Conservation (phyloP, 2,329 filamentous ascomycete species). For the Phaeosphaeria sp. region DNA sequence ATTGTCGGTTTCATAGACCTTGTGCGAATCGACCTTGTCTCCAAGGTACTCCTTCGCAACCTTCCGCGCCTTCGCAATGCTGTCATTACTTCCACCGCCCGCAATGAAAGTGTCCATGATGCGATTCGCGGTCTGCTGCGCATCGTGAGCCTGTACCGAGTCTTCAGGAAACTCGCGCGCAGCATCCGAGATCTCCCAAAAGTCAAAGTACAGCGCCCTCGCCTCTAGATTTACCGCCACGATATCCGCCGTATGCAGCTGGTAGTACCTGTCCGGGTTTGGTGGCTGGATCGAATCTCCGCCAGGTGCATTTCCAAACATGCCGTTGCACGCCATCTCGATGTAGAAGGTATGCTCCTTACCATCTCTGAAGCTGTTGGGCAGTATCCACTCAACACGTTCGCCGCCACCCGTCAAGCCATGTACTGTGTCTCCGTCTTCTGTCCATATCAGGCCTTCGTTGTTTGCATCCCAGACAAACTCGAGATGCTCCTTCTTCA, state of each 20-base stretch:
- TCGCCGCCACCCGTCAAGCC: constrained; percentile 91
- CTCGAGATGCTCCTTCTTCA: constrained; percentile 82
- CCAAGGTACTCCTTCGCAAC: constrained; percentile 86
- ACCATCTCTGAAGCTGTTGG: constrained; percentile 79
- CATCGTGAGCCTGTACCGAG: constrained; percentile 87
- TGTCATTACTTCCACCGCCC: constrained; percentile 72
- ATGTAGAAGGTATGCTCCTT: constrained; percentile 90
- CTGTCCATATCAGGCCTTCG: constrained; percentile 92
- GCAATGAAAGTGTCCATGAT: constrained; percentile 92
- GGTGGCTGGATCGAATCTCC: constrained; percentile 90
- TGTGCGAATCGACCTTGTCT: constrained; percentile 73
- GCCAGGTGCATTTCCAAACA: constrained; percentile 91
- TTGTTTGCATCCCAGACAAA: constrained; percentile 96
- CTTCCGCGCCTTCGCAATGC: constrained; percentile 78
- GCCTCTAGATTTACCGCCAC: constrained; percentile 88
- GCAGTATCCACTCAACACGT: constrained; percentile 88
- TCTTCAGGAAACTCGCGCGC: constrained; percentile 88
- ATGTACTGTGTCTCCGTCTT: constrained; percentile 88
- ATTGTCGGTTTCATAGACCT: constrained; percentile 80
- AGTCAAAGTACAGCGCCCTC: constrained; percentile 83
- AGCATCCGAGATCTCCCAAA: constrained; percentile 94
- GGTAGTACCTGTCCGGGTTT: constrained; percentile 80
- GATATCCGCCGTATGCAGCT: constrained; percentile 79
- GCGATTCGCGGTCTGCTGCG: constrained; percentile 79
- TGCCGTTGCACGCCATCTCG: constrained; percentile 98